Base-by-base conservation (phyloP, 2,329 filamentous ascomycete genomes). In the Monosporascus ibericus region DNA sequence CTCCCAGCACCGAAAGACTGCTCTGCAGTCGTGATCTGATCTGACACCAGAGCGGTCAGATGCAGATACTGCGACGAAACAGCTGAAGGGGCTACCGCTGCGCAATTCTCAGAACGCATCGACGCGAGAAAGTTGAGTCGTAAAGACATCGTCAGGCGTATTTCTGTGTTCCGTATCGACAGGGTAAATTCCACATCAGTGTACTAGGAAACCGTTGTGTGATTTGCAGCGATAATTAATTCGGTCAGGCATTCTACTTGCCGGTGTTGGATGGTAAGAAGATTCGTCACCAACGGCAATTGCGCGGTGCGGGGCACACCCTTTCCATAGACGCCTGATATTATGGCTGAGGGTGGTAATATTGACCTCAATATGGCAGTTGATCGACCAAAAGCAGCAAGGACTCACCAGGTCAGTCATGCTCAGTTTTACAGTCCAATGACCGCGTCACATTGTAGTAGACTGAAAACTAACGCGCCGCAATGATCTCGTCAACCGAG, bases 1-100 rank as follows among this genome's bases (percentile, higher is more conserved):
- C 17, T 51, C 37, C 56, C 56, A 58, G 51, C 52, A 58, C 27
- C 53, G 40, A 34, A 58, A 40, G 6, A 36, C 8, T 7, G 55
- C 55, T 17, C 39, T 52, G 47, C 55, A 52, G 22, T 54, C 34
- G 9, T 24, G 48, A 25, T 50, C 47, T 24, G 48, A 25, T 50
- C 47, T n/a, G 55, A 51, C 15, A 54, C 48, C 20, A 56, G 44
- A 15, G 55, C 49, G 14, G 48, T 52, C 30, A 27, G 47, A 39
- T 48, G 47, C 22, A 39, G 47, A 38, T 48, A n/a, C 24, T 39
- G 47, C 30, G 30, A n/a, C 14, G 34, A 22, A 20, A 34, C 34
- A 17, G 20, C 37, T n/a, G 30, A 17, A 36, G 6, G 25, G 18
- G 9, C 9, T 34, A 34, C 24, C 22, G 18, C 20, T 14, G 30